Percentiles rank a stretch among this genome's conserved stretches.
Conservation (phyloP, 441 rosid genomes). For the Populus hybrid region DNA sequence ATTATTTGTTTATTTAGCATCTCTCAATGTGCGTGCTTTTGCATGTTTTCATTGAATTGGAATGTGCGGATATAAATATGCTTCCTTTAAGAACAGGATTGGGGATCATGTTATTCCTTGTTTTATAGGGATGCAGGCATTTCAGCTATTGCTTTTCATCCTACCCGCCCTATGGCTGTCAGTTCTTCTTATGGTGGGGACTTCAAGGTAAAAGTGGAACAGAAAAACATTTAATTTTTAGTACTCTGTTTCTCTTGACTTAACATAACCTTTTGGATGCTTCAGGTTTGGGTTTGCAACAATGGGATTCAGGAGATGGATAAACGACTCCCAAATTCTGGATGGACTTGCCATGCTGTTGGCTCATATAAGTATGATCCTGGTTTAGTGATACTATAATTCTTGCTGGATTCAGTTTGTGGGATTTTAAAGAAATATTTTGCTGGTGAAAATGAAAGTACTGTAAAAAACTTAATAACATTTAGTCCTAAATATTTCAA, state of each 20-base stretch:
- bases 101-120: background rate
- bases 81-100: background rate
- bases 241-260: background rate
- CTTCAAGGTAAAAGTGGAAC: conserved; percentile 68
- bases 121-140: conserved; percentile 69
- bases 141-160: conserved; percentile 80
- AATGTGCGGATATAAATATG: background rate
- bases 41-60: background rate
- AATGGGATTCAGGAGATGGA: conserved; percentile 39
- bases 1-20: background rate
- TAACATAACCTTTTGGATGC: conserved; percentile 8
- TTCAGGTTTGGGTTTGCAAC: conserved; percentile 76
- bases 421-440: background rate
- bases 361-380: conserved; percentile 84
- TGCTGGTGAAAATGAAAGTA: background rate
- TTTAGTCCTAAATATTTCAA: background rate
- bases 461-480: background rate
- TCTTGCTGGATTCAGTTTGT: background rate
- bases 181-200: conserved; percentile 86
- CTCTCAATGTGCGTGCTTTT: background rate
- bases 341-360: conserved; percentile 90
- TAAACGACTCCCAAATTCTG: conserved; percentile 38
- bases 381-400: conserved; percentile 4
- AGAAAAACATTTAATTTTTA: conserved; percentile 2
- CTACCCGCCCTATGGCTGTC: conserved; percentile 68